phyloP scores from a whole-genome alignment of 768 basidiomycete species.

The Agrocybe praecox region DNA sequence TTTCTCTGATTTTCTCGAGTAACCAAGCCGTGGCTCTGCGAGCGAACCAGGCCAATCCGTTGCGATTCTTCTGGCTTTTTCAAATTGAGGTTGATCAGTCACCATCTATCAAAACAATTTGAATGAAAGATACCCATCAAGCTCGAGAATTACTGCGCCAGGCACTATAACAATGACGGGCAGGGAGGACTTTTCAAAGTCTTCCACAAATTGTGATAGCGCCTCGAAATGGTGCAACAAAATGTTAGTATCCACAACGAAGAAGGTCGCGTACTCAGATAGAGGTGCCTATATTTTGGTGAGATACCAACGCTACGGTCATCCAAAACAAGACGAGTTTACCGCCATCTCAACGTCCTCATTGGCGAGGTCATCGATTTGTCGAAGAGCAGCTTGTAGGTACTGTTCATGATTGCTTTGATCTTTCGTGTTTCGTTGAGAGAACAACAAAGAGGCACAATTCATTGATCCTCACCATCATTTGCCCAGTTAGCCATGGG shows the following conservation, averaged over 20 bases:
- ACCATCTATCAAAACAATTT: neutral
- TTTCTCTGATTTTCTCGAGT: conserved; percentile 59
- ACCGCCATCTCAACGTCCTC: conserved; percentile 79
- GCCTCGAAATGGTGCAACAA: conserved; percentile 68
- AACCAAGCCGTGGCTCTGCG: conserved; percentile 73
- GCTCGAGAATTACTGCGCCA: conserved; percentile 73
- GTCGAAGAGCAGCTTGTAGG: conserved; percentile 46
- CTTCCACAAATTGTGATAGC: conserved; percentile 64
- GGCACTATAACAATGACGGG: conserved; percentile 71
- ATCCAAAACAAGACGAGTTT: conserved; percentile 17
- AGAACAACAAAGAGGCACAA: neutral
- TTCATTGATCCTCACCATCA: neutral
- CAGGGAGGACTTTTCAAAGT: conserved; percentile 51
- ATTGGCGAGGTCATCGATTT: conserved; percentile 58
- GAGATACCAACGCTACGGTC: neutral
- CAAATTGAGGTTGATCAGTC: no score
- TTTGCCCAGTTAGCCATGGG: neutral
- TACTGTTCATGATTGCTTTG: conserved; percentile 18
- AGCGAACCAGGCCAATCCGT: conserved; percentile 60
- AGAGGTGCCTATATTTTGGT: conserved; percentile 37
- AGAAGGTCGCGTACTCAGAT: conserved; percentile 42
- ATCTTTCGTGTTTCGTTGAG: conserved; percentile 14
- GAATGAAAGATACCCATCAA: conserved; percentile 57
- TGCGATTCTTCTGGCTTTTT: conserved; percentile 49
- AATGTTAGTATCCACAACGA: conserved; percentile 83